Evolutionary conservation across 768 basidiomycete genomes (phyloP).

Genomic region (Xerocomus potaroensis): DNA sequence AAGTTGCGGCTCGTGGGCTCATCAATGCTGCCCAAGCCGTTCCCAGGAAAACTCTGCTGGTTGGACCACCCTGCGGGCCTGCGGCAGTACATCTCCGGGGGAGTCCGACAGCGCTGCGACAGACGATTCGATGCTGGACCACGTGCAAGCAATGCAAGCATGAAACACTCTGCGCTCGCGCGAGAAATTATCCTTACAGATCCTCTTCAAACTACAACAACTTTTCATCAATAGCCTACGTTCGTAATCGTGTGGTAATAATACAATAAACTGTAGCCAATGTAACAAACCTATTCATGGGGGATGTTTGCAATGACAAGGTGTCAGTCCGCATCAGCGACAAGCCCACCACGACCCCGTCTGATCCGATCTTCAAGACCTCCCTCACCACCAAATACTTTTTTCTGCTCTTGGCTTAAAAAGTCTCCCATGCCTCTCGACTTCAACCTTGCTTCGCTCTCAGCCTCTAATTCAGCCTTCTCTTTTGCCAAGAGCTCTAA

Average conservation of each 20-base stretch:
- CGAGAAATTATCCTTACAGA: background rate
- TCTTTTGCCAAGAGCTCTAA: constrained; percentile 68
- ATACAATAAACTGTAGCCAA: background rate
- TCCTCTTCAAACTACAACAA: background rate
- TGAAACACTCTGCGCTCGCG: background rate
- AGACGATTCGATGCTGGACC: background rate
- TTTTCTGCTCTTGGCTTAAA: constrained; percentile 79
- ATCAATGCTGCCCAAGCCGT: background rate
- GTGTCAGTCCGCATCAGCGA: constrained; percentile 45
- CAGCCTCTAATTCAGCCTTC: constrained; percentile 69
- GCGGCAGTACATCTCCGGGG: constrained; percentile 2
- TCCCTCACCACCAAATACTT: constrained; percentile 73
- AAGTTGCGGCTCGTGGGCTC: background rate
- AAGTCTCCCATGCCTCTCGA: constrained; percentile 79
- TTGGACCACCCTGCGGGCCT: background rate
- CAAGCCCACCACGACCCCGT: constrained; percentile 67
- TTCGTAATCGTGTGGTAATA: background rate
- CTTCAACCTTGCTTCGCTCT: constrained; percentile 62
- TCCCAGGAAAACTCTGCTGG: constrained; percentile 2
- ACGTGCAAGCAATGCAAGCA: background rate
- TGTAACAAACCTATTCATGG: constrained; percentile 11
- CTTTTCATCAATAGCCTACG: background rate
- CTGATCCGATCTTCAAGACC: constrained; percentile 76
- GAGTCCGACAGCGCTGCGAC: background rate
- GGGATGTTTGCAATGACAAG: no score